Conservation (phyloP, 441 rosid genomes). For the Mallotus repandus region DNA sequence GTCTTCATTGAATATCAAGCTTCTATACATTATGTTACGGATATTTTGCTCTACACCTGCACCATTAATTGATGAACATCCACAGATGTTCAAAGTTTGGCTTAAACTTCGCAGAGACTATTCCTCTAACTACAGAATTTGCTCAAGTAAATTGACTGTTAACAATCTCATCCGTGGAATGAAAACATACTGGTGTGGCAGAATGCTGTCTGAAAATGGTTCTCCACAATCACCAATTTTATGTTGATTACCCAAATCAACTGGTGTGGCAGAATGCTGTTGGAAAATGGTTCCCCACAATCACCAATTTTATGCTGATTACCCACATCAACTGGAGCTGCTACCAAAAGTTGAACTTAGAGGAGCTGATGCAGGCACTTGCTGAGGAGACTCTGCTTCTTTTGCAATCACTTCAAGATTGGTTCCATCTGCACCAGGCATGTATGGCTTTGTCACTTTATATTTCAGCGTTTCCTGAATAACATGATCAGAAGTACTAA, state of each 20-base stretch:
- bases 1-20: neutral
- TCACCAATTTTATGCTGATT: neutral
- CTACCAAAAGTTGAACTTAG: constrained; percentile 66
- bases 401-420: constrained; percentile 41
- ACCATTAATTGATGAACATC: no score
- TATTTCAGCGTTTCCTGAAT: constrained; percentile 68
- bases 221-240: neutral
- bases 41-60: neutral
- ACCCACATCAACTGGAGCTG: constrained; percentile 31
- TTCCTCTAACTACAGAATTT: no score
- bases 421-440: constrained; percentile 49
- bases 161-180: no score
- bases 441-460: constrained; percentile 80
- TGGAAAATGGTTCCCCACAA: no score
- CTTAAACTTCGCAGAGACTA: neutral
- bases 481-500: constrained; percentile 6
- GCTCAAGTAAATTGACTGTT: no score
- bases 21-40: neutral
- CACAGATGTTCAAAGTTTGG: no score
- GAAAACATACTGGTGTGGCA: no score
- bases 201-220: no score
- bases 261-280: neutral
- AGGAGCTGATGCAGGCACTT: constrained; percentile 46
- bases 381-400: constrained; percentile 61
- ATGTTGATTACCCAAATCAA: constrained; percentile 19